Percentiles rank a stretch among this genome's conserved stretches.
Evolutionary conservation across 306 rosid genomes (phyloP).

Genomic region (Vicia faba): DNA sequence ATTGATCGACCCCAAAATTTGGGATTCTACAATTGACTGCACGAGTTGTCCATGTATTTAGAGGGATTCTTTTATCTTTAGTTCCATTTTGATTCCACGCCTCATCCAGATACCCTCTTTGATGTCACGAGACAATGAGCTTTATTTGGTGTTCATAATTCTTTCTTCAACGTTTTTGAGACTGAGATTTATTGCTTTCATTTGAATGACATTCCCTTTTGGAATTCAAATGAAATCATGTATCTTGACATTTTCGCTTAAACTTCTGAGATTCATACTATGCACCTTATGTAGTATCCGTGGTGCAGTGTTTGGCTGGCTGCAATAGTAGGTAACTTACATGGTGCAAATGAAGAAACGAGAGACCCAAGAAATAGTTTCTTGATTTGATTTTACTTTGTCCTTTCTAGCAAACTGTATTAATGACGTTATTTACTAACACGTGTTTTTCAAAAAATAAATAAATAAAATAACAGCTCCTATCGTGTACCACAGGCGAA

Average conservation of each 20-base stretch:
- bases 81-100: constrained; percentile 10
- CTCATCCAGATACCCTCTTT: neutral
- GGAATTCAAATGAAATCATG: neutral
- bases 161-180: constrained; percentile 10
- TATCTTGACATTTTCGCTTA: constrained; percentile 26
- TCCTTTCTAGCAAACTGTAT: constrained; percentile 10
- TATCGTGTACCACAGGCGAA: neutral
- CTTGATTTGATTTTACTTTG: constrained; percentile 5
- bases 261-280: neutral
- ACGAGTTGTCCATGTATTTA: constrained; percentile 12
- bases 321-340: neutral
- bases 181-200: constrained; percentile 23
- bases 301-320: neutral
- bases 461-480: neutral
- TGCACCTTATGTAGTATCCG: neutral
- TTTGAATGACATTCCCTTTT: constrained; percentile 19
- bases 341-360: constrained; percentile 23
- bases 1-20: neutral
- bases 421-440: neutral
- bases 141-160: constrained; percentile 8
- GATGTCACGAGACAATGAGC: neutral
- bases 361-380: neutral
- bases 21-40: constrained; percentile 2
- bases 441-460: too few species aligned
- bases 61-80: neutral